Evolutionary conservation across 148 eudicot genomes (phyloP), one percentile per base, ranked within the genome.

Genomic region (Chenopodium berlandieri): DNA sequence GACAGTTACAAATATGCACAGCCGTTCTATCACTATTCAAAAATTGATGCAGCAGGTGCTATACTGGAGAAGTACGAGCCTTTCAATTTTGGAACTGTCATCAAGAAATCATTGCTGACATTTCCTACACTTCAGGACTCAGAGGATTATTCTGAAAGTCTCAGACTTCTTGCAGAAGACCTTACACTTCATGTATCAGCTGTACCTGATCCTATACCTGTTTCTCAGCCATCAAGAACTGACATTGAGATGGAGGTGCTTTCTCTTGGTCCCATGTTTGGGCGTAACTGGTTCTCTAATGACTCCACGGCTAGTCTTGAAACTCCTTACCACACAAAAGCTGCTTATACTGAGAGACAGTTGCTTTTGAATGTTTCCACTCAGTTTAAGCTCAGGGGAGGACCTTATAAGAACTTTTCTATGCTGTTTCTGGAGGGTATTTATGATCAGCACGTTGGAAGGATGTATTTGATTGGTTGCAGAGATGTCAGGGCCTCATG

Each of bases 391-490:
- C 85, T 93, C 56, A 67, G 14, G 48, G 87, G 85, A 73, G 79
- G 73, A 14, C 37, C 72, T 69, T 82, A 84, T 65, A 78, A 46
- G 52, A 90, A 92, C 75, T 71, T 94, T 81, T 88, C 97, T 48
- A 48, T 67, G 62, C 81, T 95, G n/a, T 92, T 85, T 78, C 85
- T 94, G 10, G 99, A 95, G 88, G 99, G 99, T 47, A 84, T 95
- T 19, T 95, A 95, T 74, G 89, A 92, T 83, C 89, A 88, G 54
- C 92, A 79, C 82, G 90, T 87, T 37, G 97, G 99, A 22, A 94
- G 88, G 77, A 91, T 94, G 99, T 94, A 91, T 82, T 48, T 93
- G 63, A 87, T 93, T 72, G 99, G 97, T 23, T 95, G 99, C 80
- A 82, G 97, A 72, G 97, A 95, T 81, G 93, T 91, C 30, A 85